These are phyloP conservation scores for Punctularia strigosozonata DNA, from an alignment of 768 basidiomycete species.

Conservation along the genomic window DNA sequence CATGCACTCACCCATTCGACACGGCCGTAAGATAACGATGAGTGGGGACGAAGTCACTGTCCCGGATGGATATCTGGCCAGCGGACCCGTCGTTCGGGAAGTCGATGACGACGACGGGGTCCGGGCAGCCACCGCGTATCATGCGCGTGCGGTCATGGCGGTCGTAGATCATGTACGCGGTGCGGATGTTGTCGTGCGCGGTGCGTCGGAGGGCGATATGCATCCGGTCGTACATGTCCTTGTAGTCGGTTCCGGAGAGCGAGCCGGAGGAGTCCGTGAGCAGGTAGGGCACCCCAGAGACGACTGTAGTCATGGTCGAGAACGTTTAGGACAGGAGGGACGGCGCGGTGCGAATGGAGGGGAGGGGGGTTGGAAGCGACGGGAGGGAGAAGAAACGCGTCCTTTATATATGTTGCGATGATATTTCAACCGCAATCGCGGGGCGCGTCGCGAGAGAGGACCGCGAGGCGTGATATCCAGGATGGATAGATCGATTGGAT, in stretches of 20 bases:
- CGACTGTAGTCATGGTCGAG: slow-evolving; percentile 27
- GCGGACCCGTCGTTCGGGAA: slow-evolving; percentile 28
- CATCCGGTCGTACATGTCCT: slow-evolving; percentile 54
- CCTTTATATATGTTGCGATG: not conserved
- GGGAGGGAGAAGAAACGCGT: not conserved
- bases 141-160: slow-evolving; percentile 17
- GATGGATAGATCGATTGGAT: too few relatives aligned
- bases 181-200: slow-evolving; percentile 25
- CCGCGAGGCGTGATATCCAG: not conserved
- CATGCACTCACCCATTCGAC: too few relatives aligned
- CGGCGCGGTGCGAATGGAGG: not conserved
- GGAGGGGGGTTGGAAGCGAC: not conserved
- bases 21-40: too few relatives aligned
- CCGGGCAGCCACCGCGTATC: slow-evolving; percentile 13
- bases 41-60: too few relatives aligned
- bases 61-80: too few relatives aligned
- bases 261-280: slow-evolving; percentile 53
- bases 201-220: slow-evolving; percentile 37
- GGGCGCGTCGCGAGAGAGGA: not conserved
- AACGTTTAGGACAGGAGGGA: not conserved
- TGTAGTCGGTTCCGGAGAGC: slow-evolving; percentile 42
- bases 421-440: not conserved
- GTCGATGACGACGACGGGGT: slow-evolving; percentile 35
- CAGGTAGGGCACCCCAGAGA: slow-evolving; percentile 47
- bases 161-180: slow-evolving; percentile 44